phyloP scores from a whole-genome alignment of 2,329 filamentous ascomycete species.

The Bipolaris cookei region DNA sequence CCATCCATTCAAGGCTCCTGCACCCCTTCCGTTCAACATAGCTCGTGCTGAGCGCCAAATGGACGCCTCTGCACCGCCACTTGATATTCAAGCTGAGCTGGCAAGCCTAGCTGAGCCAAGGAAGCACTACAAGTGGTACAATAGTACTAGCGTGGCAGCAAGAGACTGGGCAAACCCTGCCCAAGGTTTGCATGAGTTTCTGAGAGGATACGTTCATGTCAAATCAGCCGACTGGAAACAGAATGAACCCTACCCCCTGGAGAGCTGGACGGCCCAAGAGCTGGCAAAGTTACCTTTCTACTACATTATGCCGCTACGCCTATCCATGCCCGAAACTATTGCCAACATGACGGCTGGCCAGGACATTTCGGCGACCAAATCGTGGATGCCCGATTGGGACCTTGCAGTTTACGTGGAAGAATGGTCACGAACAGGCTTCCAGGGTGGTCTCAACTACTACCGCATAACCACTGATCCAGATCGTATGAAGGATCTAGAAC shows the following conservation, averaged over 20 bases:
- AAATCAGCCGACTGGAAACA: conserved; percentile 68
- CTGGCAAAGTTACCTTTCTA: conserved; percentile 68
- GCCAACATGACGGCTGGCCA: conserved; percentile 61
- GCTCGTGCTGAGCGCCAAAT: conserved; percentile 37
- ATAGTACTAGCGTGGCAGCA: conserved; percentile 58
- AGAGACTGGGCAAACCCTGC: conserved; percentile 56
- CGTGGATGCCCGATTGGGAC: conserved; percentile 66
- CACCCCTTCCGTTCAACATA: conserved; percentile 57
- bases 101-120: conserved; percentile 61
- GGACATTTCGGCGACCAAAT: conserved; percentile 53
- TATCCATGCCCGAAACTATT: conserved; percentile 66
- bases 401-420: conserved; percentile 66
- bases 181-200: conserved; percentile 64
- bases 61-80: conserved; percentile 21
- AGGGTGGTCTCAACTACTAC: conserved; percentile 72
- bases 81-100: conserved; percentile 64
- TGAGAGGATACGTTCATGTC: conserved; percentile 71
- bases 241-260: conserved; percentile 62
- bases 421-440: conserved; percentile 67
- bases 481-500: conserved; percentile 58
- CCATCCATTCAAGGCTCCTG: conserved; percentile 66
- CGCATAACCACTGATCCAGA: conserved; percentile 62
- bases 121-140: conserved; percentile 75
- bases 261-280: conserved; percentile 63
- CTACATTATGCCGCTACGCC: conserved; percentile 68